These are phyloP conservation scores for Effrenium voratum DNA, from an alignment of 73 alveolate genomes.

Conservation along the genomic window DNA sequence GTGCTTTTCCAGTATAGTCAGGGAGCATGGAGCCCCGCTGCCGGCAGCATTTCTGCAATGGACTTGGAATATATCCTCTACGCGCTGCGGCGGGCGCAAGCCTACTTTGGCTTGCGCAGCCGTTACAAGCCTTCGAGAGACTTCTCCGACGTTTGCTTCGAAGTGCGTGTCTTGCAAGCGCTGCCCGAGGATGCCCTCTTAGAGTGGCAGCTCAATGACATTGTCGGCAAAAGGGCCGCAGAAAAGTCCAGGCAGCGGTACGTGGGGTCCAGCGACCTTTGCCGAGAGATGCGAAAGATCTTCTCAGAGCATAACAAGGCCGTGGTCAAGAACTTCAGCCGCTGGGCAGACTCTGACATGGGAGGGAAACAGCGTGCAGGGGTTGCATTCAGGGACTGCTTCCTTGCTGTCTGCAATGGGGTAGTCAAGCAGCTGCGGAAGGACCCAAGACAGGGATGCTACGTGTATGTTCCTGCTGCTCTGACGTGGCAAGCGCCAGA, in stretches of 20 bases:
- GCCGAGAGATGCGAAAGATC: neutral
- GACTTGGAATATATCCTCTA: neutral
- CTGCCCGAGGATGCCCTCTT: neutral
- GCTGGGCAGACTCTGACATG: neutral
- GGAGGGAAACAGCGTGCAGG: neutral
- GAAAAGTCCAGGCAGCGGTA: neutral
- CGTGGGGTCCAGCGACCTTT: neutral
- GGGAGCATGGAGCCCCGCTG: neutral
- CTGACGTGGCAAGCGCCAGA: neutral
- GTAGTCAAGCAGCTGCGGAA: neutral
- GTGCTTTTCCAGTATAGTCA: neutral
- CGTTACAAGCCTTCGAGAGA: neutral
- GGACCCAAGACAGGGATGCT: neutral
- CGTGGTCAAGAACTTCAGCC: neutral
- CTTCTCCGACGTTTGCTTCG: neutral
- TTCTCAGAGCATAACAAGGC: neutral
- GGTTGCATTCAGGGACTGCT: neutral
- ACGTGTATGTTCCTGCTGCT: neutral
- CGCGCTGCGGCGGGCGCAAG: slow-evolving; percentile 11
- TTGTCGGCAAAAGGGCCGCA: neutral
- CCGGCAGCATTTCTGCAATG: neutral
- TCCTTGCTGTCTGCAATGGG: neutral
- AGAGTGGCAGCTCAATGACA: slow-evolving; percentile 11
- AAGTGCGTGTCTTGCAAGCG: neutral
- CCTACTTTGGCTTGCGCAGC: neutral